Percentiles rank a stretch among this genome's conserved stretches.
Evolutionary conservation across 768 basidiomycete genomes (phyloP).

Genomic region (Suillus fuscotomentosus): DNA sequence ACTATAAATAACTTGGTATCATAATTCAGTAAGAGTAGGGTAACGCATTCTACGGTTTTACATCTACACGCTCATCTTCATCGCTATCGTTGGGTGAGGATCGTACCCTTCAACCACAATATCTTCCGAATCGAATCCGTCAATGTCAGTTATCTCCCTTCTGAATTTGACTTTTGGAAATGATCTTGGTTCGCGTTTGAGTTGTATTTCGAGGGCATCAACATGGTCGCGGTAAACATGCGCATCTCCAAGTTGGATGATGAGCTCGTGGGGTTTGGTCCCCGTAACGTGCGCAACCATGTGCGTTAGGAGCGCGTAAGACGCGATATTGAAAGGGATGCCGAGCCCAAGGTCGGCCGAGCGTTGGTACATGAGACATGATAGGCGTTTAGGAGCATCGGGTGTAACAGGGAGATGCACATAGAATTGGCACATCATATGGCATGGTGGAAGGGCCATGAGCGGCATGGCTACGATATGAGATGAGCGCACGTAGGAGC

Average conservation of each 20-base stretch:
- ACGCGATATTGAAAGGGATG: conserved; percentile 99
- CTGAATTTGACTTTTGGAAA: conserved; percentile 84
- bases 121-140: conserved; percentile 79
- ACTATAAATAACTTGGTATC: neutral
- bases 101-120: conserved; percentile 86
- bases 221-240: conserved; percentile 95
- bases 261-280: conserved; percentile 83
- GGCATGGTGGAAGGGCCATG: conserved; percentile 98
- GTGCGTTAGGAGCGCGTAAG: conserved; percentile 94
- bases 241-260: conserved; percentile 96
- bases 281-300: conserved; percentile 94
- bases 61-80: conserved; percentile 91
- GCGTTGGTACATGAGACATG: conserved; percentile 96
- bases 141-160: conserved; percentile 67
- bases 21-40: neutral
- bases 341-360: conserved; percentile 97
- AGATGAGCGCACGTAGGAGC: neutral
- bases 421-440: conserved; percentile 99
- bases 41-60: neutral
- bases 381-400: conserved; percentile 65
- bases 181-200: conserved; percentile 70
- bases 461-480: conserved; percentile 68
- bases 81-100: conserved; percentile 78
- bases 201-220: conserved; percentile 79
- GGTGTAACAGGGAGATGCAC: conserved; percentile 75